These are phyloP conservation scores for Parietichytrium sp. DNA, from an alignment of 108 stramenopile species.

Conservation along the genomic window DNA sequence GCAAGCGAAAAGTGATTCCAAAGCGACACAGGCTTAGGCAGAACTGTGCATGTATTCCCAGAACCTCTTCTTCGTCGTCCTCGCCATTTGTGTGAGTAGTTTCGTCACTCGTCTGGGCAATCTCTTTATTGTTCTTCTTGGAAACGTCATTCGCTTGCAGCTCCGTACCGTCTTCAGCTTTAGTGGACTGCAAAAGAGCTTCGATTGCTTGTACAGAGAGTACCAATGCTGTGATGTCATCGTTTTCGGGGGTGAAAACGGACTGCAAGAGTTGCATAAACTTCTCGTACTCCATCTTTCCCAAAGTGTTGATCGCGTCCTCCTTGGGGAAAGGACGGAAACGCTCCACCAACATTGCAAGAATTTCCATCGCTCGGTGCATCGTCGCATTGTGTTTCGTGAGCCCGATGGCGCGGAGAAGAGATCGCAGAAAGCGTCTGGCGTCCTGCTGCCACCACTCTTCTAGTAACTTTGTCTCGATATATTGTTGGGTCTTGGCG, in stretches of 20 bases:
- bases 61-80: background rate
- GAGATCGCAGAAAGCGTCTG: background rate
- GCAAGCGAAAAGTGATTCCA: slow-evolving; percentile 1
- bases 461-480: background rate
- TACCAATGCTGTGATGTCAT: background rate
- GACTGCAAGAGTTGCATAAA: slow-evolving; percentile 1
- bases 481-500: background rate
- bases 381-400: slow-evolving; percentile 18
- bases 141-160: too few species aligned
- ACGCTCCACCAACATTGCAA: slow-evolving; percentile 37
- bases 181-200: background rate
- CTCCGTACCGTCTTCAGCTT: background rate
- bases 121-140: too few species aligned
- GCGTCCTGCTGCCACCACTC: slow-evolving; percentile 23
- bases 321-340: background rate
- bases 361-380: slow-evolving; percentile 25
- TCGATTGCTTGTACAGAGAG: background rate
- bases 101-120: too few species aligned
- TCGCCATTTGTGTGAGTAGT: too few species aligned
- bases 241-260: slow-evolving; percentile 7
- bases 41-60: slow-evolving; percentile 25
- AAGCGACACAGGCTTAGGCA: slow-evolving; percentile 27
- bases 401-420: slow-evolving; percentile 5
- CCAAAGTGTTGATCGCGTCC: background rate
- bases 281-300: background rate